Base-by-base conservation (phyloP, 805 yeast species). In the Kazachstania africana region DNA sequence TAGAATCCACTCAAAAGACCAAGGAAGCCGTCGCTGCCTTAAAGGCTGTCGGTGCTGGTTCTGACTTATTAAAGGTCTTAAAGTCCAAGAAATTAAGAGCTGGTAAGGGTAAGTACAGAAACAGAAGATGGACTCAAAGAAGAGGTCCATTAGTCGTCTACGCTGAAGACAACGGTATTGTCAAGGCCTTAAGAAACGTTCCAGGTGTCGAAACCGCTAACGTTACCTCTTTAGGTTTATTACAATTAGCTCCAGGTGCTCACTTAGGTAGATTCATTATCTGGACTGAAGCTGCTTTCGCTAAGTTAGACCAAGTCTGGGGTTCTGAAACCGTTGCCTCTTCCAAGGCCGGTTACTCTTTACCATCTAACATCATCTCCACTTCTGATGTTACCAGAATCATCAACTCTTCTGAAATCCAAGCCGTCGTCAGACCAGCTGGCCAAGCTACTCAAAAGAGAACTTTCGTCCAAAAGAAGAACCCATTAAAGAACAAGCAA, bases 181-280 rank as follows among this genome's bases (percentile, higher is more conserved):
- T 80, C 64, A 83, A 84, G 77, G 98, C 98, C 47, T 84, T 91
- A 78, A 87, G 97, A 82, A 91, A 91, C 83, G 72, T 91, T 53
- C 98, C 98, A 69, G 98, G 98, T 81, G 97, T 91, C 53, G 98
- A 91, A 75, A 78, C 95, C 60, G 77, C 88, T 58, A 72, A 78
- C 65, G 98, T 91, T 57, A 71, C 79, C 58, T 72, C 87, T 62
- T 76, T 91, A 60, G 91, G 91, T 72, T 75, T 91, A 59, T 79
- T 91, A 65, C 97, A 88, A 75, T 81, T 91, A 62, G 98, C 98
- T 58, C 98, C 98, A 68, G 98, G 98, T 80, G 94, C 97, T 63
- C 98, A 91, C 77, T 74, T 91, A 60, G 98, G 98, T 75, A 87
- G 98, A 78, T 91, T 91, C 62, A 80, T 91, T 62, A 84, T 91